A percentile compares a stretch with the other conserved stretches of the same genome.
phyloP scores from a whole-genome alignment of 2,329 filamentous ascomycete genomes.

The Epichloe elymi region DNA sequence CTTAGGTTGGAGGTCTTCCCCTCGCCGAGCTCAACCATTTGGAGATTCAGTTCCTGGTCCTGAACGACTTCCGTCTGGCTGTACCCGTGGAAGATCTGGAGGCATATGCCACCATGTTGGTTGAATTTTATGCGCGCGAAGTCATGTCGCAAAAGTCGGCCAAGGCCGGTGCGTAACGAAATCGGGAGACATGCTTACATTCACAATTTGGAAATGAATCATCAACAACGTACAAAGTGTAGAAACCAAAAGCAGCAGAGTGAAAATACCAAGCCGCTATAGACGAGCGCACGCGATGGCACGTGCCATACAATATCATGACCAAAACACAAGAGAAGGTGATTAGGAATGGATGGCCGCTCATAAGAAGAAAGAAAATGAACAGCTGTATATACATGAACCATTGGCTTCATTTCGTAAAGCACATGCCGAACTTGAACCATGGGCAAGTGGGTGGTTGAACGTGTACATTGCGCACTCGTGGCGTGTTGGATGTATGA shows the following conservation, averaged over 20 bases:
- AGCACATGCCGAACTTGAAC: neutral
- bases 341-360: neutral
- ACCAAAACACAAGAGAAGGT: neutral
- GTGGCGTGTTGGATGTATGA: neutral
- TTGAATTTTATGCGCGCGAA: conserved; percentile 93
- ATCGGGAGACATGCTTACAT: neutral
- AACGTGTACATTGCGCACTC: neutral
- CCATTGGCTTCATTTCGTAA: neutral
- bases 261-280: neutral
- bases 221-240: no score
- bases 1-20: conserved; percentile 82
- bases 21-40: conserved; percentile 89
- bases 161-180: neutral
- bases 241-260: neutral
- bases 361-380: neutral
- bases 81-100: conserved; percentile 92
- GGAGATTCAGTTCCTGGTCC: conserved; percentile 84
- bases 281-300: neutral
- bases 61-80: conserved; percentile 92
- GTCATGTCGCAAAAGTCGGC: conserved; percentile 39
- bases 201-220: no score
- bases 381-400: neutral
- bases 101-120: conserved; percentile 94
- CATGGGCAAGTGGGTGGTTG: neutral
- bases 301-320: neutral